Percentiles rank a stretch among this genome's conserved stretches.
phyloP scores from a whole-genome alignment of 495 filamentous ascomycete genomes.

The Bathelium albidoporum region DNA sequence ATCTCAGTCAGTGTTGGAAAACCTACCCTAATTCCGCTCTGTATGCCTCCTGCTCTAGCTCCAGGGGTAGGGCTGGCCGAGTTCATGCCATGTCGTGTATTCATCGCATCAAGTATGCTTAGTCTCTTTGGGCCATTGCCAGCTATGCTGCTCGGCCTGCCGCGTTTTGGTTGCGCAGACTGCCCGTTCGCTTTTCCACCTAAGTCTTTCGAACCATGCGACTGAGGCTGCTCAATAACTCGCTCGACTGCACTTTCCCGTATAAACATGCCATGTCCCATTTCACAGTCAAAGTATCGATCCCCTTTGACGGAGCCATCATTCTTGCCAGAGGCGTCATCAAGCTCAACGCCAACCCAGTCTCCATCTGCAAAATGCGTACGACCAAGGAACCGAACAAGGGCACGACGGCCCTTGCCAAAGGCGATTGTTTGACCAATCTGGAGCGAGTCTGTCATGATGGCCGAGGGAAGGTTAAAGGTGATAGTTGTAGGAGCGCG shows the following conservation, averaged over 20 bases:
- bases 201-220: neutral
- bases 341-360: constrained; percentile 87
- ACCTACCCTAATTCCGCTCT: constrained; percentile 8
- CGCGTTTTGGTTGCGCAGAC: constrained; percentile 9
- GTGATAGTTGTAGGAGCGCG: neutral
- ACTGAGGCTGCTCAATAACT: constrained; percentile 36
- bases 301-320: constrained; percentile 85
- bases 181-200: constrained; percentile 5
- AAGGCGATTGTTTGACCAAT: constrained; percentile 57
- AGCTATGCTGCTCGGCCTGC: neutral
- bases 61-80: constrained; percentile 19
- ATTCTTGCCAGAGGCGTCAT: constrained; percentile 76
- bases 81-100: constrained; percentile 10
- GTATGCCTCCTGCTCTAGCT: constrained; percentile 4
- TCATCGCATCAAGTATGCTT: constrained; percentile 6
- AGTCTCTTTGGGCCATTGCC: constrained; percentile 20
- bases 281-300: constrained; percentile 79
- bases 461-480: neutral
- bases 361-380: constrained; percentile 71
- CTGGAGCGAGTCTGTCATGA: constrained; percentile 19
- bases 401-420: constrained; percentile 63
- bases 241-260: constrained; percentile 48
- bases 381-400: constrained; percentile 68
- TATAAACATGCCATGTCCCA: constrained; percentile 81
- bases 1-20: neutral